Evolutionary conservation across 1,284 basidiomycete genomes (phyloP), one percentile per base, ranked within the genome.

Genomic region (Moniliophthora roreri): DNA sequence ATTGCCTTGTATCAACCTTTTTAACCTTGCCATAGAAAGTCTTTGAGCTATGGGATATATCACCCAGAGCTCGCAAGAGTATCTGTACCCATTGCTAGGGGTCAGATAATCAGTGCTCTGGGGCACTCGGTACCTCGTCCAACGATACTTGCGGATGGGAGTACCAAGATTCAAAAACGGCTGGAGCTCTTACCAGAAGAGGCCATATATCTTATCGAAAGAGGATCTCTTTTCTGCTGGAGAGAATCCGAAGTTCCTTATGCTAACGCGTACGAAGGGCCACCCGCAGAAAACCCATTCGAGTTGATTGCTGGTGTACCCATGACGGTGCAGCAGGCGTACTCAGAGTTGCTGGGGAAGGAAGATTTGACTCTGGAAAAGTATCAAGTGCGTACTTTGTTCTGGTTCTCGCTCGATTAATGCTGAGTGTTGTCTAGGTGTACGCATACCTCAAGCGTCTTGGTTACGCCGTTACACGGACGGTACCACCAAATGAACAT

Each of bases 181-280:
- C 72, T 89, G n/a, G 93, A 97, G 63, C 76, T 99, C 0, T 76
- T 98, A 2, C 96, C 96, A 0, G 96, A 99, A 72, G 96, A 98
- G 71, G 84, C 93, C 0, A 78, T 98, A 7, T 98, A 97, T 72
- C 80, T 98, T 26, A 79, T 95, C 42, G 96, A 98, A 68, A 77
- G 95, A 36, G 95, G 95, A 0, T 80, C 88, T 3, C 71, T 95
- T 58, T 89, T 93, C 62, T 93, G 93, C 61, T 95, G 89, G 84
- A 83, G 83, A 57, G 71, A 79, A 3, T 56, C 65, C 1, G 58
- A 66, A 8, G 52, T 65, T 8, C 62, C 65, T 1, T 75, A 67
- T 34, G 41, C 28, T 13, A n/a, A 21, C 11, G 51, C 21, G 10
- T 48, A 66, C 26, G 37, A 54, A 24, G 47, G 28, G 11, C 28